These are phyloP conservation scores for Mantamonas sphyraenae DNA, from an alignment of 78 protist species.

Conservation along the genomic window DNA sequence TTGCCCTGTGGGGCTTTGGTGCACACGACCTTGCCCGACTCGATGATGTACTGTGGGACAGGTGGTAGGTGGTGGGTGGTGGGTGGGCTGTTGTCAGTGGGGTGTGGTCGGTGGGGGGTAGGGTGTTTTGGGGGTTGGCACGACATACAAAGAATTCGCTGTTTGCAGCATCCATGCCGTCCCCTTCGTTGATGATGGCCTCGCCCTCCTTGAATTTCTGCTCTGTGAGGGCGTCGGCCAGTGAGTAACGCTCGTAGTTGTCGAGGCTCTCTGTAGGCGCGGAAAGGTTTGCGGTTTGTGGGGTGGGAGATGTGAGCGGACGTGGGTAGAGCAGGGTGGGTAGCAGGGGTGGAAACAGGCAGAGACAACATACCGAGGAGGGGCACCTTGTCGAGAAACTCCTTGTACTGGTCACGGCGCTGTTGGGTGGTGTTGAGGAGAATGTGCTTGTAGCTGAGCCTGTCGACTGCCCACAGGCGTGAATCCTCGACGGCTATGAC, in stretches of 20 bases:
- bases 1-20: conserved; percentile 7
- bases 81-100: too few species aligned
- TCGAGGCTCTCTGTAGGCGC: not conserved
- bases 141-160: too few species aligned
- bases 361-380: not conserved
- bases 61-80: too few species aligned
- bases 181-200: conserved; percentile 20
- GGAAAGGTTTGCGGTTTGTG: not conserved
- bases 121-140: too few species aligned
- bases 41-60: conserved; percentile 61
- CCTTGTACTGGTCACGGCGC: conserved; percentile 5
- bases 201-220: not conserved
- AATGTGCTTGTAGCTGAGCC: conserved; percentile 10
- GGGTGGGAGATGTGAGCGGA: conserved; percentile 11
- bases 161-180: conserved; percentile 8
- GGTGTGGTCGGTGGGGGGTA: too few species aligned
- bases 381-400: conserved; percentile 13
- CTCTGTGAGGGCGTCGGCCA: conserved; percentile 29
- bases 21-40: conserved; percentile 42
- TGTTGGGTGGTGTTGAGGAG: conserved; percentile 6
- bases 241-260: not conserved
- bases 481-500: not conserved
- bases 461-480: conserved; percentile 23
- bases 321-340: not conserved
- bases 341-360: not conserved